These are phyloP conservation scores for Botrytis squamosa DNA, from an alignment of 2,329 filamentous ascomycete species.

Conservation along the genomic window DNA sequence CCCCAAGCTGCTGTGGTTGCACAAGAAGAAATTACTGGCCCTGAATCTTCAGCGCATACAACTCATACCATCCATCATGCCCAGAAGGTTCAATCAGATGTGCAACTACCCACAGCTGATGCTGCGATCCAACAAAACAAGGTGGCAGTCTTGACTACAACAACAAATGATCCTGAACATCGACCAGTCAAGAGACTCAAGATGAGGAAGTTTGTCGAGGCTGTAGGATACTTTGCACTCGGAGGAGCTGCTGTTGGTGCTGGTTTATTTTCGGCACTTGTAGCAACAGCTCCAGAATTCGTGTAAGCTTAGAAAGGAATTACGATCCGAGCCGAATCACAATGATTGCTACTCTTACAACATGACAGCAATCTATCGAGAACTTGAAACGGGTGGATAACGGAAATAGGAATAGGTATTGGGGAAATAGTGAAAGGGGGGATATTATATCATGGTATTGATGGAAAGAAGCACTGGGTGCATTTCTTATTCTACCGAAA, in stretches of 20 bases:
- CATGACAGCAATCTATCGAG: not conserved
- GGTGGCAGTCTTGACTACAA: not conserved
- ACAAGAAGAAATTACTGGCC: not conserved
- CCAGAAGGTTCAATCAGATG: not conserved
- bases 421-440: not conserved
- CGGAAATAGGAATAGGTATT: not conserved
- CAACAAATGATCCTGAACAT: slow-evolving; percentile 23
- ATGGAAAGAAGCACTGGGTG: not conserved
- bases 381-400: not conserved
- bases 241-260: slow-evolving; percentile 41
- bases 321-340: not conserved
- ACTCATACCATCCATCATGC: not conserved
- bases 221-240: slow-evolving; percentile 38
- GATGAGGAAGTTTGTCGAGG: slow-evolving; percentile 31
- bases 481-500: not conserved
- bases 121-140: not conserved
- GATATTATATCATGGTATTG: slow-evolving; percentile 1
- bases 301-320: slow-evolving; percentile 24
- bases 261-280: slow-evolving; percentile 41
- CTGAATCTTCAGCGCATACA: not conserved
- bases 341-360: not conserved
- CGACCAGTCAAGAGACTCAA: slow-evolving; percentile 37
- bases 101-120: not conserved
- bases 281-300: slow-evolving; percentile 42
- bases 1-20: not conserved